Evolutionary conservation across 257 asterid species (phyloP).

Genomic region (Salvia rosmarinus): DNA sequence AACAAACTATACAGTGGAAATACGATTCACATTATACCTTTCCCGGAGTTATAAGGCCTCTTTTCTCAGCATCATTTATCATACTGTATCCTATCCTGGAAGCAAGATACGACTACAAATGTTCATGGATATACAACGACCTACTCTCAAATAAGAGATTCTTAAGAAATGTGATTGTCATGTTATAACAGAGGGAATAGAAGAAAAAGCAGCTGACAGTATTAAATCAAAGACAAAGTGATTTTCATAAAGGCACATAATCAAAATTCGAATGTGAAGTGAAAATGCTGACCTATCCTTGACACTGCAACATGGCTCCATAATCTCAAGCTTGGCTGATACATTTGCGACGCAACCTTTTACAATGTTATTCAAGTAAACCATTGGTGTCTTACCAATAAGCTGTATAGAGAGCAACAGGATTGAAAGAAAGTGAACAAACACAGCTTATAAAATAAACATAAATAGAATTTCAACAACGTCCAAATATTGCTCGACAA

Average conservation of each 20-base stretch:
- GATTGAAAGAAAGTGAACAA: constrained; percentile 1
- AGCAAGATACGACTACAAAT: constrained; percentile 33
- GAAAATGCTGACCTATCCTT: constrained; percentile 72
- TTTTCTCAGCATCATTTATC: constrained; percentile 83
- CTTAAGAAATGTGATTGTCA: background rate
- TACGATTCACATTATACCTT: constrained; percentile 50
- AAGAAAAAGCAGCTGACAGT: background rate
- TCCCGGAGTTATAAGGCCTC: constrained; percentile 79
- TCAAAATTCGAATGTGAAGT: background rate
- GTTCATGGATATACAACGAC: background rate
- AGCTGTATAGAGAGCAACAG: too few relatives aligned
- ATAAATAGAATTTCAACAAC: background rate
- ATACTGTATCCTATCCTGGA: constrained; percentile 86
- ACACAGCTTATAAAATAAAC: background rate
- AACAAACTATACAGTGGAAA: background rate
- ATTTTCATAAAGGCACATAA: background rate
- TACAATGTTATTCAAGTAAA: constrained; percentile 66
- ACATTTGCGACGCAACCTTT: constrained; percentile 76
- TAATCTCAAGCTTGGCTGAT: constrained; percentile 84
- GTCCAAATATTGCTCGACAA: background rate
- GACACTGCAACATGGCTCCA: constrained; percentile 97
- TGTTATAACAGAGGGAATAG: background rate
- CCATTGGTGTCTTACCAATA: constrained; percentile 92
- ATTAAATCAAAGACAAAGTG: background rate
- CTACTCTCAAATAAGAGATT: background rate